Base-by-base conservation (phyloP, 371 early-diverging fungal genomes). In the Apophysomyces variabilis region DNA sequence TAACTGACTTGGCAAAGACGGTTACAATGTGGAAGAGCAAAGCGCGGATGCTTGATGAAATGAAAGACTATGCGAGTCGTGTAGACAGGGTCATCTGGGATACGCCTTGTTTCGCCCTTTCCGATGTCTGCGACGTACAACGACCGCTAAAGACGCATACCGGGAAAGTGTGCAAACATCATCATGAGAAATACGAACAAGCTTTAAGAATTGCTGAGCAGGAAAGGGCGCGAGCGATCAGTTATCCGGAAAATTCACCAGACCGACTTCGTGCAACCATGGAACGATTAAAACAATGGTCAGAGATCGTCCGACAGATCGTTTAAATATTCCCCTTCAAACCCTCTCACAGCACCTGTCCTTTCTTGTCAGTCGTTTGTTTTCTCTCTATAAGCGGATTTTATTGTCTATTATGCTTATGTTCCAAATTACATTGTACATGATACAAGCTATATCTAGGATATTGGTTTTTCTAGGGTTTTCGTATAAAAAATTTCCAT, bases 231-330 rank as follows among this genome's bases (percentile, higher is more conserved):
- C 41, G 54, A 9, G 68, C 68, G 18, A 26, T 35, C 37, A 21
- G 54, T 21, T 21, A 50, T 21, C 54, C 54, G 4, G 57, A 36
- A 38, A 58, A 38, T 18, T 68, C 68, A n/a, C 18, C 38, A n/a
- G 68, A 68, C 43, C 68, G 61, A 41, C 46, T 68, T 47, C 37
- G 63, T n/a, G 68, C 63, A 13, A 68, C 63, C 8, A 45, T 68
- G 47, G 59, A 68, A 35, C 18, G 68, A 50, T 45, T 68, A 13
- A 64, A 63, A 12, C 59, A 59, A 14, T 68, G 68, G 68, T 61
- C 68, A 14, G 54, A 63, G 58, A 68, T 54, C 12, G 44, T 68
- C 7, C 63, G 64, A 26, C 60, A 60, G 37, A 50, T 26, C 8
- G 54, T 50, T 7, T 50, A 11, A 50, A 18, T 11, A 9, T n/a